A percentile compares a stretch with the other conserved stretches of the same genome.
phyloP scores from a whole-genome alignment of 139 green algal genomes.

The Tetradesmus obliquus region DNA sequence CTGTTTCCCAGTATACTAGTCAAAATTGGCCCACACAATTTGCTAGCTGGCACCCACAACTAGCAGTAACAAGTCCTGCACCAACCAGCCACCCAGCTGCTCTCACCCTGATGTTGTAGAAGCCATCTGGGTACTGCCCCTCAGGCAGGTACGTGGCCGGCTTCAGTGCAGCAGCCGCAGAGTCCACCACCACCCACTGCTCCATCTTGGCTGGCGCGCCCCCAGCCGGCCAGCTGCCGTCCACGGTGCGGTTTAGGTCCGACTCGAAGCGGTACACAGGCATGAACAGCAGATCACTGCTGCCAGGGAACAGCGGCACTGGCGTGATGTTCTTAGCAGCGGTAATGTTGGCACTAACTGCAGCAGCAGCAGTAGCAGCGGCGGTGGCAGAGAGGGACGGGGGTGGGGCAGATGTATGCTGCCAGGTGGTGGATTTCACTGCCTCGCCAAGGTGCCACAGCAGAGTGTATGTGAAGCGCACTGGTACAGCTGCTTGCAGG shows the following conservation, averaged over 20 bases:
- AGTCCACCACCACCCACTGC: not conserved
- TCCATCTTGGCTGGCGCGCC: not conserved
- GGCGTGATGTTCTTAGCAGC: not conserved
- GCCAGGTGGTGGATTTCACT: no score
- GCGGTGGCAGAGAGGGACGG: no score
- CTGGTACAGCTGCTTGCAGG: no score
- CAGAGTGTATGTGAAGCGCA: no score
- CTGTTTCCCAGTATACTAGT: no score
- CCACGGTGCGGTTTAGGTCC: not conserved
- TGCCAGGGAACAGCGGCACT: not conserved
- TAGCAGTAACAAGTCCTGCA: no score
- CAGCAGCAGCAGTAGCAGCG: not conserved
- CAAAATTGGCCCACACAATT: no score
- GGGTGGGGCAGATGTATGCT: no score
- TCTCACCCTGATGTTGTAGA: not conserved
- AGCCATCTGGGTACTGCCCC: not conserved
- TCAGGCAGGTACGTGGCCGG: not conserved
- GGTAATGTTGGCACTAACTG: not conserved
- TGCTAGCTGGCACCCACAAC: no score
- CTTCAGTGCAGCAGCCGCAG: not conserved
- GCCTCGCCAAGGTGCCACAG: no score
- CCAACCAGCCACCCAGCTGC: no score
- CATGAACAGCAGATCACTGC: not conserved
- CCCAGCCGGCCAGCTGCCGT: not conserved
- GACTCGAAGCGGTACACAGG: not conserved